phyloP scores from a whole-genome alignment of 179 eudicot genomes.

The Sideroxylon spinosum region DNA sequence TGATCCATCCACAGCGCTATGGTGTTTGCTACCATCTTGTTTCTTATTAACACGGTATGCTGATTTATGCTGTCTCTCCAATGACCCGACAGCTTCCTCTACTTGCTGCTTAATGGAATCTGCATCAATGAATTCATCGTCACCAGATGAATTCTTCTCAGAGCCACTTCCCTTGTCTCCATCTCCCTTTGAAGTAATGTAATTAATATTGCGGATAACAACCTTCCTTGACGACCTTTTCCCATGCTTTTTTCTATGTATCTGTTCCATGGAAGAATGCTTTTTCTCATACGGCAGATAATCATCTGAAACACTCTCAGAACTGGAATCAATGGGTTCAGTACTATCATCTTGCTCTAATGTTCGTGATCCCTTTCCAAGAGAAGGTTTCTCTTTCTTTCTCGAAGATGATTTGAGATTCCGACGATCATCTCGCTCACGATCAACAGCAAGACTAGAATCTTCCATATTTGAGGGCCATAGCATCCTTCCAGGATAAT shows the following conservation, averaged over 20 bases:
- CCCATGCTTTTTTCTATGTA: slow-evolving; percentile 43
- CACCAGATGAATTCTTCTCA: slow-evolving; percentile 47
- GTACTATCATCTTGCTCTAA: slow-evolving; percentile 27
- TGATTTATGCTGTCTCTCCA: slow-evolving; percentile 45
- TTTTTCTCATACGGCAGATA: slow-evolving; percentile 17
- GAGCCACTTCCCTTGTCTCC: slow-evolving; percentile 39
- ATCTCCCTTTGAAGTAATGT: slow-evolving; percentile 56
- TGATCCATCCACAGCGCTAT: slow-evolving; percentile 12
- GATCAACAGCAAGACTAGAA: slow-evolving; percentile 28
- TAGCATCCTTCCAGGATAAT: slow-evolving; percentile 53
- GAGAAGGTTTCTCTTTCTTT: slow-evolving; percentile 43
- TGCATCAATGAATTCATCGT: slow-evolving; percentile 40
- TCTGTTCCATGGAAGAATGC: slow-evolving; percentile 30
- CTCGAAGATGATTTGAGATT: slow-evolving; percentile 37
- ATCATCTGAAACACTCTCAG: slow-evolving; percentile 37
- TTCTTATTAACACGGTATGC: slow-evolving; percentile 37
- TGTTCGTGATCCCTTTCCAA: slow-evolving; percentile 32
- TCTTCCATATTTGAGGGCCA: slow-evolving; percentile 59
- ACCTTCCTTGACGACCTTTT: slow-evolving; percentile 63
- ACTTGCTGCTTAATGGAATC: slow-evolving; percentile 57
- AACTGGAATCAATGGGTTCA: slow-evolving; percentile 45
- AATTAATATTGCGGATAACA: slow-evolving; percentile 73
- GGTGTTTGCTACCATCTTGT: slow-evolving; percentile 38
- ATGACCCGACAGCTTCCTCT: slow-evolving; percentile 61
- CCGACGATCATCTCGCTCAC: slow-evolving; percentile 35